A percentile compares a stretch with the other conserved stretches of the same genome.
Conservation (phyloP, 331 rosid genomes). For the Quercus lobata region DNA sequence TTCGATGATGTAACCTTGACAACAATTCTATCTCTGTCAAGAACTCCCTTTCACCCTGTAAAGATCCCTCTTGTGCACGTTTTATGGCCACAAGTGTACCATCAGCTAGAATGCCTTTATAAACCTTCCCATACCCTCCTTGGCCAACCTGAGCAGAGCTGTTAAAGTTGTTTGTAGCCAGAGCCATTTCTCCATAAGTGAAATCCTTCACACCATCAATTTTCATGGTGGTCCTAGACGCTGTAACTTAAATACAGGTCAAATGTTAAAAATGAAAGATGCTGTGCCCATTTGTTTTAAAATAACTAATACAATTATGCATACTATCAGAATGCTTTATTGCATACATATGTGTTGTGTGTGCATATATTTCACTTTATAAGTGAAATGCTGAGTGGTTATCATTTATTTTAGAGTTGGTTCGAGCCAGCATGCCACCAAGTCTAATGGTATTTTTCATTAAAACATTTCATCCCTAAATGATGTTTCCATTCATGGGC, state of each 20-base stretch:
- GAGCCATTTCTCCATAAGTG: neutral
- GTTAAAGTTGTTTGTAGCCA: neutral
- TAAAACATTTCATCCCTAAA: too few species aligned
- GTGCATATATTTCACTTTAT: too few species aligned
- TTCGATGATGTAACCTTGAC: constrained; percentile 87
- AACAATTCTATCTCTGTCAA: constrained; percentile 80
- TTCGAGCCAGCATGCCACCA: too few species aligned
- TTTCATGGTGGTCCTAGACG: neutral
- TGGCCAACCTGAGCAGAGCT: too few species aligned
- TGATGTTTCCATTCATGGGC: too few species aligned
- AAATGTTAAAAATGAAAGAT: neutral
- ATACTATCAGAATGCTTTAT: too few species aligned
- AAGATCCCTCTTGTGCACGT: neutral
- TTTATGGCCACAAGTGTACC: neutral
- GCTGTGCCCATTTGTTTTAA: neutral
- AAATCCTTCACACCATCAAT: neutral
- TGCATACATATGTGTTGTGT: too few species aligned
- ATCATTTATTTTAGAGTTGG: too few species aligned
- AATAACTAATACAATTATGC: too few species aligned
- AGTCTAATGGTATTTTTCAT: too few species aligned
- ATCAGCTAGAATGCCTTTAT: neutral
- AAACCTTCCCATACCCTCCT: too few species aligned
- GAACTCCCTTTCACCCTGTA: constrained; percentile 75
- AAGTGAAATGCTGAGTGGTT: too few species aligned
- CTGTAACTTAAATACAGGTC: neutral